Conservation (phyloP, 331 rosid species). For the Prunus yedoensis region DNA sequence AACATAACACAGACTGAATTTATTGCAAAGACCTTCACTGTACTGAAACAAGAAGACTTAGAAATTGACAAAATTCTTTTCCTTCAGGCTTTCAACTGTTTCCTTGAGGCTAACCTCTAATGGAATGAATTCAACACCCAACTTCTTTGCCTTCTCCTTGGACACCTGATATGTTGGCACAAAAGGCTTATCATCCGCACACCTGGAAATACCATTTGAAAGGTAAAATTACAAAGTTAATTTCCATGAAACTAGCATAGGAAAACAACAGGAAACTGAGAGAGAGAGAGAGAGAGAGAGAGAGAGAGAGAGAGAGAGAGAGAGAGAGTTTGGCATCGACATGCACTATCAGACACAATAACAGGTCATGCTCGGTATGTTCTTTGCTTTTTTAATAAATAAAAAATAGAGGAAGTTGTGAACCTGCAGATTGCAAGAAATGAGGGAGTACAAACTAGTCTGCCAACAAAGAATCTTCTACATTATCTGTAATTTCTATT, state of each 20-base stretch:
- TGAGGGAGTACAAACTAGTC: neutral
- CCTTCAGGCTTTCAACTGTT: conserved; percentile 56
- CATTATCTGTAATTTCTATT: neutral
- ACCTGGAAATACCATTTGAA: conserved; percentile 29
- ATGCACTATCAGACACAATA: neutral
- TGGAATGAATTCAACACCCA: conserved; percentile 51
- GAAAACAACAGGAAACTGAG: neutral
- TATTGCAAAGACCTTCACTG: conserved; percentile 3
- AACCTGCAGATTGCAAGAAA: neutral
- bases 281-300: too few relatives aligned
- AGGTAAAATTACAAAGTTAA: neutral
- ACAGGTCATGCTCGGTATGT: neutral
- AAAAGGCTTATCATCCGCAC: conserved; percentile 38
- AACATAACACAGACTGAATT: neutral
- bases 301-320: neutral
- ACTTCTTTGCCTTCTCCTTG: conserved; percentile 41
- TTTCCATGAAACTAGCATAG: neutral
- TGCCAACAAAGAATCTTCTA: neutral
- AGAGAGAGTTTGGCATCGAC: neutral
- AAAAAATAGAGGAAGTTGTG: neutral
- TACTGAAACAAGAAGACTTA: conserved; percentile 6
- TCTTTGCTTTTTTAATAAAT: neutral
- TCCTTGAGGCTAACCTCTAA: conserved; percentile 41
- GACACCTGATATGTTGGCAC: conserved; percentile 40
- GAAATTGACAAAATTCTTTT: conserved; percentile 39